Conservation (phyloP, 2,329 filamentous ascomycete genomes). For the Capronia americana region DNA sequence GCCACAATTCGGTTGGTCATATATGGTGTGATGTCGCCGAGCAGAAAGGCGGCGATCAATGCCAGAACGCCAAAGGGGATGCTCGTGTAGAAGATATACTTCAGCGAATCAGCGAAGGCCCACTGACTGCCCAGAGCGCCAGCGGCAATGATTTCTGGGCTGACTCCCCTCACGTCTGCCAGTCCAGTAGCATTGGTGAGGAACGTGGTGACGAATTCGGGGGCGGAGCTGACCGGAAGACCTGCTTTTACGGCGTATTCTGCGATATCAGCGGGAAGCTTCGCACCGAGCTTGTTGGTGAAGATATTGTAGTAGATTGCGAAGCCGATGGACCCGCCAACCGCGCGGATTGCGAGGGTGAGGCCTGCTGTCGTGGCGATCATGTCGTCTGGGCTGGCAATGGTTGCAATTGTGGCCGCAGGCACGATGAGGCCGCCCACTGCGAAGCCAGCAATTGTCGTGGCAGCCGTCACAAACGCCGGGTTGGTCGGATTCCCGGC, state of each 20-base stretch:
- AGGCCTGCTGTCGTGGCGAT: conserved; percentile 21
- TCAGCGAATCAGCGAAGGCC: conserved; percentile 24
- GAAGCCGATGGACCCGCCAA: conserved; percentile 26
- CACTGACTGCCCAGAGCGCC: conserved; percentile 19
- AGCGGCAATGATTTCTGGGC: conserved; percentile 5
- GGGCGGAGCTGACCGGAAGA: conserved; percentile 6
- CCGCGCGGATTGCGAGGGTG: conserved; percentile 22
- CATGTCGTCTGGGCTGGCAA: conserved; percentile 20
- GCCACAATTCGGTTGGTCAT: conserved; percentile 18
- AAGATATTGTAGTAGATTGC: conserved; percentile 27
- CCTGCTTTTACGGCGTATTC: conserved; percentile 23
- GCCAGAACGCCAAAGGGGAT: conserved; percentile 27
- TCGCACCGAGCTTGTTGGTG: conserved; percentile 17
- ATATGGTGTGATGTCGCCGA: conserved; percentile 15
- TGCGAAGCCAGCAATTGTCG: conserved; percentile 20
- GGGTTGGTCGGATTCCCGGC: conserved; percentile 59
- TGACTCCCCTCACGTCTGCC: conserved; percentile 3
- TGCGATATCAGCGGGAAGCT: conserved; percentile 11
- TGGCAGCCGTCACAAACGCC: conserved; percentile 3
- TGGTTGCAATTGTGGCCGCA: conserved; percentile 12
- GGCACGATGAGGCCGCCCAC: conserved; percentile 22
- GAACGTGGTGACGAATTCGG: conserved; percentile 20
- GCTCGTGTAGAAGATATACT: conserved; percentile 22
- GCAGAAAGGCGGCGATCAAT: conserved; percentile 10
- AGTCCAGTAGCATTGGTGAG: conserved; percentile 13